Conservation (phyloP, 805 yeast genomes). For the Naumovozyma baii region DNA sequence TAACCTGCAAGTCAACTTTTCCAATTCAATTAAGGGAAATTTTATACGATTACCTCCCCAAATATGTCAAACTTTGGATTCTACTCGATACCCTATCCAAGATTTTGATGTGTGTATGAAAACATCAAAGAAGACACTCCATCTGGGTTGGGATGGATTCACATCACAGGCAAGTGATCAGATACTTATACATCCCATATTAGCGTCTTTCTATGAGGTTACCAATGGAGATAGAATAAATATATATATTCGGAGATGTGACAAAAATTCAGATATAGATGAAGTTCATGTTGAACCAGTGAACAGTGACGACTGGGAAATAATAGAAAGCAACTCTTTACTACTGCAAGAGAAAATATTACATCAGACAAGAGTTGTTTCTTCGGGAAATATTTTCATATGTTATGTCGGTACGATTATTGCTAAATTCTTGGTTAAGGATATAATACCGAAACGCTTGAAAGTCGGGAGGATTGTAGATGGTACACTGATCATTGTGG, state of each 20-base stretch:
- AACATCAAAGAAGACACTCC: not conserved
- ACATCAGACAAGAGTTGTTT: conserved; percentile 71
- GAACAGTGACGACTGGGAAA: conserved; percentile 78
- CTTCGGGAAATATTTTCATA: conserved; percentile 46
- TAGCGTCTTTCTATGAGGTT: conserved; percentile 8
- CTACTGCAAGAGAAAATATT: conserved; percentile 64
- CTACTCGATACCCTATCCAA: conserved; percentile 16
- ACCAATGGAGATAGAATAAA: not conserved
- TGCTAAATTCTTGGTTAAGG: conserved; percentile 49
- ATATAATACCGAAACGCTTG: conserved; percentile 34
- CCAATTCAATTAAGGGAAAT: conserved; percentile 15
- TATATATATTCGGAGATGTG: not conserved
- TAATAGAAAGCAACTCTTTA: conserved; percentile 73
- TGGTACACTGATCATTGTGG: conserved; percentile 61
- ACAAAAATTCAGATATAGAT: conserved; percentile 29
- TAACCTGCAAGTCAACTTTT: not conserved
- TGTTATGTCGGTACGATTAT: conserved; percentile 57
- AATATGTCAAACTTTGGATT: conserved; percentile 14
- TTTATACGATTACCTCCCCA: conserved; percentile 22
- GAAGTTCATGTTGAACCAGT: conserved; percentile 71
- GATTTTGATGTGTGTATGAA: conserved; percentile 16
- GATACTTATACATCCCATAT: conserved; percentile 19
- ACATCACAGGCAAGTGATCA: conserved; percentile 2
- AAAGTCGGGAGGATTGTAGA: conserved; percentile 47
- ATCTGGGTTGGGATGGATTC: conserved; percentile 25